Evolutionary conservation across 371 early-diverging fungal genomes (phyloP), one percentile per base, ranked within the genome.

Genomic region (Apophysomyces sp.): DNA sequence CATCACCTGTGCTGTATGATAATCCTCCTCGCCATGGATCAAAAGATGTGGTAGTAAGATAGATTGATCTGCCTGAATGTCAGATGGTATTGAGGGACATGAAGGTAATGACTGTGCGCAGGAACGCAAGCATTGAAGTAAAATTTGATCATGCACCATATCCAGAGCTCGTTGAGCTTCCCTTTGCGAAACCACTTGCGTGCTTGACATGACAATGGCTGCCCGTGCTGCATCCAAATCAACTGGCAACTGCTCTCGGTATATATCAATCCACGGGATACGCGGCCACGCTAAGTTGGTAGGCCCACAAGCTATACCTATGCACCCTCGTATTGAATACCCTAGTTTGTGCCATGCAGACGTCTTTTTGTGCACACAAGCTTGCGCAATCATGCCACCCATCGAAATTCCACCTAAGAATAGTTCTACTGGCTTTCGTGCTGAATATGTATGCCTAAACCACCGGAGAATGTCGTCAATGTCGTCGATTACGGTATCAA

Each of bases 351-450:
- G 11, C 59, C 63, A 60, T n/a, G 9, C 52, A 0, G 44, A 13
- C 21, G 37, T 21, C 9, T 37, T 52, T 24, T 37, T 24, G 52
- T 58, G 34, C 6, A 27, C 30, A 55, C 68, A 67, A 9, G 62
- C 13, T 52, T 77, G 67, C 3, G 69, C 66, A 2, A 75, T 40
- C 44, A 80, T 65, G 7, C 76, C 71, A 31, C 80, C 80, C 77
- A 80, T 74, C 0, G 77, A 80, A 1, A 80, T 29, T 1, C 80
- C 80, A 9, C 71, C 76, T 2, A 77, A 4, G 15, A 73, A 59
- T 4, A 77, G 13, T 0, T 57, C 49, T 15, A 67, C 53, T 8
- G 11, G 5, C 15, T 12, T 12, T 36, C 31, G 26, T 32, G 34
- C 4, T n/a, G 55, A 31, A 53, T 69, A 52, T 28, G 60, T 11